Evolutionary conservation across 2,329 filamentous ascomycete species (phyloP).

Genomic region (Beauveria bassiana): DNA sequence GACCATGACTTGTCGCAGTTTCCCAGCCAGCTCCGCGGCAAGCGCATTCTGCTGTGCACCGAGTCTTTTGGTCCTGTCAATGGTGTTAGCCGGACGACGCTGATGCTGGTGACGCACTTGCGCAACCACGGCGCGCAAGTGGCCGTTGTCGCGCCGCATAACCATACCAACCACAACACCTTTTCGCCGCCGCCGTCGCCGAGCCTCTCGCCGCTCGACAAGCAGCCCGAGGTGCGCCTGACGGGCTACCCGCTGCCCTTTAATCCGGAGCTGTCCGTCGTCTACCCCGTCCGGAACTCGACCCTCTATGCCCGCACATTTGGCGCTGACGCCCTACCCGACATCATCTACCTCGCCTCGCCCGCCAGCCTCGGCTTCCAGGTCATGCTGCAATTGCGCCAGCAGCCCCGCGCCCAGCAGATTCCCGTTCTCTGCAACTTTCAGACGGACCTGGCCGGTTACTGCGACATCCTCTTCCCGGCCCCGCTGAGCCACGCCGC

Average conservation of each 20-base stretch:
- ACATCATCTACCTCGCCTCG: slow-evolving; percentile 62
- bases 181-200: slow-evolving; percentile 38
- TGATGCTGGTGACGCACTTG: slow-evolving; percentile 61
- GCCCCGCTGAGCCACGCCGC: slow-evolving; percentile 52
- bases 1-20: slow-evolving; percentile 37
- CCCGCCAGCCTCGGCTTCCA: slow-evolving; percentile 65
- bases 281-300: slow-evolving; percentile 60
- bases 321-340: slow-evolving; percentile 41
- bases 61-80: slow-evolving; percentile 68
- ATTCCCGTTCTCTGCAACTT: slow-evolving; percentile 61
- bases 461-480: slow-evolving; percentile 62
- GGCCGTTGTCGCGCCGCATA: slow-evolving; percentile 58
- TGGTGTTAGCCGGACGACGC: slow-evolving; percentile 63
- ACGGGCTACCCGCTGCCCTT: slow-evolving; percentile 61
- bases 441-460: slow-evolving; percentile 63
- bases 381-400: slow-evolving; percentile 59
- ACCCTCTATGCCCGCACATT: slow-evolving; percentile 54
- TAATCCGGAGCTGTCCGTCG: slow-evolving; percentile 63
- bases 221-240: slow-evolving; percentile 47
- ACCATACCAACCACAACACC: slow-evolving; percentile 46
- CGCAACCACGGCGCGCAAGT: slow-evolving; percentile 56
- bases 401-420: slow-evolving; percentile 45
- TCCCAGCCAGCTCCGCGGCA: slow-evolving; percentile 44
- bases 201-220: slow-evolving; percentile 23
- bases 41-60: slow-evolving; percentile 58